Conservation (phyloP, 345 rosid species). For the Euclidium syriacum region DNA sequence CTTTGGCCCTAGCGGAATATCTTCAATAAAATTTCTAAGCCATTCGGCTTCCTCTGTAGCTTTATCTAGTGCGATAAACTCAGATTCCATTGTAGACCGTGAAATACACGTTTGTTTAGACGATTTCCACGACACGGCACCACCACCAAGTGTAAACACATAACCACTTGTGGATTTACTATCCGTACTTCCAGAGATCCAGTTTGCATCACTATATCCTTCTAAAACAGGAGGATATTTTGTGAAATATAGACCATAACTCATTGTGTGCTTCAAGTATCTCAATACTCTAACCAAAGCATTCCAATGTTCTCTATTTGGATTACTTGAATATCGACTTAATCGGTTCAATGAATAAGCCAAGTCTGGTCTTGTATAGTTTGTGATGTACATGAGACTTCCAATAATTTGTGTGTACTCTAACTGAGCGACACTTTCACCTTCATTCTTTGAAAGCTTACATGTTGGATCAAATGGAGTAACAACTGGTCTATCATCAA, state of each 20-base stretch:
- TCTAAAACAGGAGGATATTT: background rate
- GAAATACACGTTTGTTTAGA: background rate
- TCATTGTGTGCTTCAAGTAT: background rate
- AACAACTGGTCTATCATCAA: background rate
- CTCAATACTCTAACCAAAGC: background rate
- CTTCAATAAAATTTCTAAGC: background rate
- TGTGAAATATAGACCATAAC: background rate
- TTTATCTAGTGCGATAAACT: background rate
- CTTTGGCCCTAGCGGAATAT: background rate
- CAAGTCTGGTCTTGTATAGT: background rate
- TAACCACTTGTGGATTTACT: background rate
- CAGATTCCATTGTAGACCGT: background rate
- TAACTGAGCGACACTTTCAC: background rate
- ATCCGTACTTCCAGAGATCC: background rate
- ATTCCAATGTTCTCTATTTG: background rate
- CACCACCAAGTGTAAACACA: background rate
- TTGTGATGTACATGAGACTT: background rate
- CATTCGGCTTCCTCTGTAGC: background rate
- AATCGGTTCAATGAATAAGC: background rate
- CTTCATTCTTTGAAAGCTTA: background rate
- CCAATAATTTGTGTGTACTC: background rate
- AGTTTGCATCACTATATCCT: constrained; percentile 3
- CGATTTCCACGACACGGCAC: background rate
- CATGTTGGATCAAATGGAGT: background rate
- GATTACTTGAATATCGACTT: background rate